These are phyloP conservation scores for Candida tammaniensis DNA, from an alignment of 805 yeast species.

Conservation along the genomic window DNA sequence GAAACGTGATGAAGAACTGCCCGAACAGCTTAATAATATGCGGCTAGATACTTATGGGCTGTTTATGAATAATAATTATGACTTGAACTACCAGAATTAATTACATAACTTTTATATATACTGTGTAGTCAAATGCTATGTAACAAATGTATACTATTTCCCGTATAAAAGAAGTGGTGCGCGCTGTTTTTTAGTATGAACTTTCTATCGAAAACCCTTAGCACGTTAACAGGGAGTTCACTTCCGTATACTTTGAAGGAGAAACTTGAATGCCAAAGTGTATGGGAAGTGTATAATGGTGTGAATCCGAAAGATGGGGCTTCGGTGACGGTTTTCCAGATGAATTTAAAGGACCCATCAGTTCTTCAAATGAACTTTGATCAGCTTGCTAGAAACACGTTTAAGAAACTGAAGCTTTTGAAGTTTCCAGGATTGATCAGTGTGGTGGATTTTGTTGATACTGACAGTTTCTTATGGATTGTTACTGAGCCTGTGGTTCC, in stretches of 20 bases:
- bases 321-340: slow-evolving; percentile 64
- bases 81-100: slow-evolving; percentile 5
- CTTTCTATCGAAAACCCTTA: slow-evolving; percentile 62
- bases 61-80: slow-evolving; percentile 6
- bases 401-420: slow-evolving; percentile 50
- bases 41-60: slow-evolving; percentile 5
- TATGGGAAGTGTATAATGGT: slow-evolving; percentile 69
- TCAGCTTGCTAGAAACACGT: slow-evolving; percentile 35
- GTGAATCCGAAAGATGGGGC: slow-evolving; percentile 48
- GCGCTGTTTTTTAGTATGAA: too few species aligned
- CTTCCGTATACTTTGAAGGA: slow-evolving; percentile 59
- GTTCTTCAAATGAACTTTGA: slow-evolving; percentile 22
- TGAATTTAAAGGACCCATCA: slow-evolving; percentile 44
- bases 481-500: slow-evolving; percentile 69
- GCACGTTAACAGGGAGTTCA: slow-evolving; percentile 52
- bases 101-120: not conserved
- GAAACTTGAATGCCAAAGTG: slow-evolving; percentile 25
- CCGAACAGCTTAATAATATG: too few species aligned
- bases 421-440: slow-evolving; percentile 69
- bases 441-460: slow-evolving; percentile 62
- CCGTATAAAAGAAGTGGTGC: too few species aligned
- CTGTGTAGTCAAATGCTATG: too few species aligned
- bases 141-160: too few species aligned
- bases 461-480: slow-evolving; percentile 53
- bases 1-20: too few species aligned